Evolutionary conservation across 2,329 filamentous ascomycete genomes (phyloP).

Genomic region (Penicillium concentricum): DNA sequence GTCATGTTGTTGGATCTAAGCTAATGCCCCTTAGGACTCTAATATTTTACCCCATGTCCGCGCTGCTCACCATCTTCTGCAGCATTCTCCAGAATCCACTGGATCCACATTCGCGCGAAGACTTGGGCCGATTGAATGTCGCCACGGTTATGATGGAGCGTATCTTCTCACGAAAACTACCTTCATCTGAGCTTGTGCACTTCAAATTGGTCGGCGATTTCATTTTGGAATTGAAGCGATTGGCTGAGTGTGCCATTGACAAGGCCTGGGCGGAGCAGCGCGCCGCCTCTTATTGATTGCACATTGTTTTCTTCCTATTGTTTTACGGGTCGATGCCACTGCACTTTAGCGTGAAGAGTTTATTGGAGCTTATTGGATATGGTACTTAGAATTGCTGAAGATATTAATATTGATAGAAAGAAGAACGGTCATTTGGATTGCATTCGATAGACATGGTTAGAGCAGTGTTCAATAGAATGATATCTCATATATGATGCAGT

Average conservation of each 20-base stretch:
- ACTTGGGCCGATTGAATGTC: conserved; percentile 49
- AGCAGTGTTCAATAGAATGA: background rate
- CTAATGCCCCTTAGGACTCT: conserved; percentile 45
- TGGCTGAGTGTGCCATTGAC: conserved; percentile 47
- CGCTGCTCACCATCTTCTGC: conserved; percentile 56
- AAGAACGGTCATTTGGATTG: background rate
- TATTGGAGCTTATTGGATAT: background rate
- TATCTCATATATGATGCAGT: background rate
- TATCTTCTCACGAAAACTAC: conserved; percentile 29
- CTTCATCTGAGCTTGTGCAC: conserved; percentile 41
- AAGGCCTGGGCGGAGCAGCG: conserved; percentile 36
- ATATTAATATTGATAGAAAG: background rate
- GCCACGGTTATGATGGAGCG: conserved; percentile 47
- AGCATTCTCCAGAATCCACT: conserved; percentile 53
- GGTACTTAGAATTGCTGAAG: background rate
- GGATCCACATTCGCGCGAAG: conserved; percentile 43
- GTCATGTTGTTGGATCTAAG: background rate
- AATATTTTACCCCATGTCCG: conserved; percentile 58
- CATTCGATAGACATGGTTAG: background rate
- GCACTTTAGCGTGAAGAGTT: background rate
- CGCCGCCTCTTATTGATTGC: background rate
- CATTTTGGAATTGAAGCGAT: conserved; percentile 45
- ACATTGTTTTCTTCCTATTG: background rate
- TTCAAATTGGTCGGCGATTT: conserved; percentile 47
- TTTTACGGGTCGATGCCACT: background rate